phyloP scores from a whole-genome alignment of 2,329 filamentous ascomycete genomes.

The Chaetomiaceae sp. region DNA sequence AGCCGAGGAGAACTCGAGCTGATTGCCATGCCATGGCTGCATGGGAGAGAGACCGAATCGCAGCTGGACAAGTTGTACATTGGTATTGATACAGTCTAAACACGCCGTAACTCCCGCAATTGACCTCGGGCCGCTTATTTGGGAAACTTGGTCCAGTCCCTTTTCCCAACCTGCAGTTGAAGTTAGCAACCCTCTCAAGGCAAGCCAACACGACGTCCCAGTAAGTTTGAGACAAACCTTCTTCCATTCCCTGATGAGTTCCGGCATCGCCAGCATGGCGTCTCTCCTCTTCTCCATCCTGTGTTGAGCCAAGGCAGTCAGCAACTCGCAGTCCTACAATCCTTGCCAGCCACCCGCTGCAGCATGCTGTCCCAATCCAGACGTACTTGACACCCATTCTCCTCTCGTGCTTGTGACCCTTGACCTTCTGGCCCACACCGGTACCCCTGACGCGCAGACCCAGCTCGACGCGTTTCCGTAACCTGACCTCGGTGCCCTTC shows the following conservation, averaged over 20 bases:
- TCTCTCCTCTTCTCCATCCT: slow-evolving; percentile 82
- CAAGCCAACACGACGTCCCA: not conserved
- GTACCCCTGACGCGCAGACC: slow-evolving; percentile 87
- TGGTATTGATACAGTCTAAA: slow-evolving; percentile 24
- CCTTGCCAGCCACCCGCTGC: not conserved
- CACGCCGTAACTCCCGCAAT: slow-evolving; percentile 6
- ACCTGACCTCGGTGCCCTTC: slow-evolving; percentile 67
- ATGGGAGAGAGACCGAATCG: not conserved
- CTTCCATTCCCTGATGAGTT: slow-evolving; percentile 89
- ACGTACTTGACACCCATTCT: slow-evolving; percentile 67
- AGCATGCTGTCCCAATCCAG: not conserved
- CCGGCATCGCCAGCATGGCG: slow-evolving; percentile 93
- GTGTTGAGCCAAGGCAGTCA: slow-evolving; percentile 27
- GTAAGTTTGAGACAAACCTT: slow-evolving; percentile 52
- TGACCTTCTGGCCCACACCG: slow-evolving; percentile 85
- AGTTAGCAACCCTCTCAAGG: slow-evolving; percentile 29
- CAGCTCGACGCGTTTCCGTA: slow-evolving; percentile 67
- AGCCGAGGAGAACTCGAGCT: too few species aligned
- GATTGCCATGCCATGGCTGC: not conserved
- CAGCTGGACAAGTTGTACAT: slow-evolving; percentile 19
- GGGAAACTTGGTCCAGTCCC: slow-evolving; percentile 53
- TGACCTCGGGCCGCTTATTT: slow-evolving; percentile 29
- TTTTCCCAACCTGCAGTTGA: slow-evolving; percentile 43
- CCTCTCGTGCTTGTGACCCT: slow-evolving; percentile 91
- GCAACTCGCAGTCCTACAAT: slow-evolving; percentile 15